A percentile compares a stretch with the other conserved stretches of the same genome.
phyloP scores from a whole-genome alignment of 2,329 filamentous ascomycete genomes.

The Xylariaceae sp. region DNA sequence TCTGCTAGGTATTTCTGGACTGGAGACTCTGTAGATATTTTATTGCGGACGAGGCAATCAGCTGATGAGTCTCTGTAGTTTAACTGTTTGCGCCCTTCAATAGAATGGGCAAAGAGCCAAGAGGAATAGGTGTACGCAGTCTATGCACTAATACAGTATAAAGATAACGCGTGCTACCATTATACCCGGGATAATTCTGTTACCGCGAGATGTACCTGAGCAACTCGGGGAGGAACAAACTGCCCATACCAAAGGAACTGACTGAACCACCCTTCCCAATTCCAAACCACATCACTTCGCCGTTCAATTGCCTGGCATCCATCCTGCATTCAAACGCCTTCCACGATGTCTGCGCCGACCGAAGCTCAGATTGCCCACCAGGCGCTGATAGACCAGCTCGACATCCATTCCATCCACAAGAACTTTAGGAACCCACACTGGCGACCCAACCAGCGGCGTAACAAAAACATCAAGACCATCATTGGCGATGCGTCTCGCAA shows the following conservation, averaged over 20 bases:
- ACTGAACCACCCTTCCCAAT: not conserved
- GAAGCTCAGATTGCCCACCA: conserved; percentile 78
- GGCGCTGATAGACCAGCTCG: conserved; percentile 81
- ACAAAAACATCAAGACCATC: conserved; percentile 98
- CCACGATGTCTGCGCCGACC: conserved; percentile 56
- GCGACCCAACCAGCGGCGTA: conserved; percentile 90
- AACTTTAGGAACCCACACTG: conserved; percentile 86
- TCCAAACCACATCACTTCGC: not conserved
- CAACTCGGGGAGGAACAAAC: too few species aligned
- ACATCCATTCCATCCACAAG: conserved; percentile 81
- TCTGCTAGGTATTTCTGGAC: not conserved
- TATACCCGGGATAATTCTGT: too few species aligned
- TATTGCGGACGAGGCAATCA: too few species aligned
- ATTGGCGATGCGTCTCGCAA: conserved; percentile 82
- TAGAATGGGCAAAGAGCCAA: too few species aligned
- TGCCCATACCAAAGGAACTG: too few species aligned
- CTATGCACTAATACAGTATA: too few species aligned
- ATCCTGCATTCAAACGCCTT: not conserved
- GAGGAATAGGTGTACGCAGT: too few species aligned
- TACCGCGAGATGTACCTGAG: too few species aligned
- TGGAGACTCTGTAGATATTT: not conserved
- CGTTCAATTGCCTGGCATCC: not conserved
- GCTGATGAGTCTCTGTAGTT: not conserved
- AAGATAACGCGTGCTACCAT: too few species aligned
- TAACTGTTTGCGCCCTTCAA: too few species aligned